phyloP scores from a whole-genome alignment of 1,139 yeast genomes.

The Pichia sp. region DNA sequence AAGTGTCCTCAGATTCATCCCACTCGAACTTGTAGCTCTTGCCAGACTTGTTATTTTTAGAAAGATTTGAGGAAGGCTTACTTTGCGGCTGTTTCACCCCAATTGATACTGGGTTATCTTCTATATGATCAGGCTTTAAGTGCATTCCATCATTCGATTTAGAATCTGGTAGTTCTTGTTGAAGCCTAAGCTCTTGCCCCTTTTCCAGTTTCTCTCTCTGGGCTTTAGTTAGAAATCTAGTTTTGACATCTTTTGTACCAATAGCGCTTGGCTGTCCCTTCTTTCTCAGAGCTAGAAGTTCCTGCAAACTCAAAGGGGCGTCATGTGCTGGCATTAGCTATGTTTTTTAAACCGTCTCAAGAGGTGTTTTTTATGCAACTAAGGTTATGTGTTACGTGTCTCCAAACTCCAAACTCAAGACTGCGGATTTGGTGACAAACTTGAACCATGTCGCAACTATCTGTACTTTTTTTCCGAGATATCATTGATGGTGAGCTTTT shows the following conservation, averaged over 20 bases:
- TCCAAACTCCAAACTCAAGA: too few relatives aligned
- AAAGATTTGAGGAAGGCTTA: too few relatives aligned
- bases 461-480: too few relatives aligned
- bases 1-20: constrained; percentile 63
- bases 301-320: constrained; percentile 31
- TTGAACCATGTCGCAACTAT: not conserved
- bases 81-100: constrained; percentile 14
- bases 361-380: too few relatives aligned
- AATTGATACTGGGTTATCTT: not conserved
- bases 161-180: too few relatives aligned
- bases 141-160: too few relatives aligned
- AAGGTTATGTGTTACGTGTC: too few relatives aligned
- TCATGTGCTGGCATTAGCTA: constrained; percentile 8
- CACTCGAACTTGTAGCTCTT: constrained; percentile 58
- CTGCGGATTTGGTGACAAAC: too few relatives aligned
- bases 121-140: too few relatives aligned
- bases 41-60: constrained; percentile 1
- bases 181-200: not conserved
- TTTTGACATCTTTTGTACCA: constrained; percentile 26
- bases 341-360: too few relatives aligned
- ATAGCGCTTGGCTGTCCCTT: constrained; percentile 14
- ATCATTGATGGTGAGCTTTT: too few relatives aligned
- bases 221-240: constrained; percentile 42
- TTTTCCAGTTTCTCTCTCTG: constrained; percentile 35
- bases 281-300: constrained; percentile 6